Evolutionary conservation across 495 filamentous ascomycete species (phyloP).

Genomic region (Pseudoneurospora amorphoporcata): DNA sequence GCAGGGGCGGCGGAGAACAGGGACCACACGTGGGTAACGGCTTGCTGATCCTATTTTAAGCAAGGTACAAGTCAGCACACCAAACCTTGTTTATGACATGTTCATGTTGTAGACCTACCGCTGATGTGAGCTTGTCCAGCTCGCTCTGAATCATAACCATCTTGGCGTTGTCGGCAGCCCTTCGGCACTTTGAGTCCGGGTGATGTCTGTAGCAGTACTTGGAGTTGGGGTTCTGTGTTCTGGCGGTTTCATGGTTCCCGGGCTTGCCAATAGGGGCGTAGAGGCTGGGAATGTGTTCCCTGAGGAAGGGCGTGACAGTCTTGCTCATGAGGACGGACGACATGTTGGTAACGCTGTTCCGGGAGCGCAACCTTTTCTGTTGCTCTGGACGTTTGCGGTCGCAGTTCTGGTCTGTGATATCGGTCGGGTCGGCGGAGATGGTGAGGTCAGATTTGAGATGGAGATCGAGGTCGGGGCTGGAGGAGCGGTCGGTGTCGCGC

Average conservation of each 20-base stretch:
- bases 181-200: constrained; percentile 85
- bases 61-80: not conserved
- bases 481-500: not conserved
- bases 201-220: constrained; percentile 94
- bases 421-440: not conserved
- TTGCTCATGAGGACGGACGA: constrained; percentile 40
- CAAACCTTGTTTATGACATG: not conserved
- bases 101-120: constrained; percentile 24
- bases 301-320: constrained; percentile 69
- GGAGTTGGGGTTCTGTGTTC: constrained; percentile 55
- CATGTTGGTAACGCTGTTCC: constrained; percentile 31
- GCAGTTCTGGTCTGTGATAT: constrained; percentile 23
- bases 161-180: constrained; percentile 85
- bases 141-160: constrained; percentile 91
- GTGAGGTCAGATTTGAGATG: not conserved
- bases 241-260: constrained; percentile 34
- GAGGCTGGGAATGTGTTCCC: constrained; percentile 58
- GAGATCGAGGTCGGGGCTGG: not conserved
- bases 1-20: constrained; percentile 91
- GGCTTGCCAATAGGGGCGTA: not conserved
- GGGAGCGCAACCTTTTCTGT: constrained; percentile 21
- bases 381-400: constrained; percentile 32
- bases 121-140: constrained; percentile 67
- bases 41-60: constrained; percentile 51
- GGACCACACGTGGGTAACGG: constrained; percentile 93